Evolutionary conservation across 768 basidiomycete species (phyloP).

Genomic region (Tephrocybe sp.): DNA sequence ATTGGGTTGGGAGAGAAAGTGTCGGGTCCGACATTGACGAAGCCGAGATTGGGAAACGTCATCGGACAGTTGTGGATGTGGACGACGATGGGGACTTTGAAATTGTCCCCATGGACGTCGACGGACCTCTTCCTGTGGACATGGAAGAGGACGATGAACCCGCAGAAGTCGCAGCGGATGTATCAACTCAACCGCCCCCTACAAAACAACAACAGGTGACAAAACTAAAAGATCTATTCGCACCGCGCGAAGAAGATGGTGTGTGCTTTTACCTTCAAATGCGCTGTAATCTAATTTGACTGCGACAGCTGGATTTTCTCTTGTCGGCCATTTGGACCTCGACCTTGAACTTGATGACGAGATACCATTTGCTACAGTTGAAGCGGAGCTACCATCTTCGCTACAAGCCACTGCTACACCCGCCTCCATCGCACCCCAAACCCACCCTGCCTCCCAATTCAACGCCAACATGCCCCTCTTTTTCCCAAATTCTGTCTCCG

Average conservation of each 20-base stretch:
- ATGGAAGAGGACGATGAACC: slow-evolving; percentile 5
- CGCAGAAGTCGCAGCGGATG: neutral
- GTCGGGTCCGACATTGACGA: slow-evolving; percentile 55
- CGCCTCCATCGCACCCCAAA: slow-evolving; percentile 18
- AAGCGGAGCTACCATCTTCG: neutral
- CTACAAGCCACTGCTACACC: slow-evolving; percentile 14
- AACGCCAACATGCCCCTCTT: slow-evolving; percentile 58
- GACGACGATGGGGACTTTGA: slow-evolving; percentile 24
- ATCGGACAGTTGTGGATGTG: slow-evolving; percentile 21
- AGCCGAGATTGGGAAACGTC: slow-evolving; percentile 9
- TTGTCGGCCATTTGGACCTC: slow-evolving; percentile 72
- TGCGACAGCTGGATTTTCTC: slow-evolving; percentile 59
- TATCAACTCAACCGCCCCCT: slow-evolving; percentile 1
- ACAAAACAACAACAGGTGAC: slow-evolving; percentile 14
- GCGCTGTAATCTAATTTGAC: neutral
- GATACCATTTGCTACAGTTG: slow-evolving; percentile 18
- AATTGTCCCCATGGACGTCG: slow-evolving; percentile 12
- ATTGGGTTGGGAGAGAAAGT: slow-evolving; percentile 63
- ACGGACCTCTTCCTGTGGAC: slow-evolving; percentile 5
- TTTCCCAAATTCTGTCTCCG: slow-evolving; percentile 48
- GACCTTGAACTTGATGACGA: slow-evolving; percentile 32
- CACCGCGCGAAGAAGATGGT: slow-evolving; percentile 67
- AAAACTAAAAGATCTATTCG: slow-evolving; percentile 72
- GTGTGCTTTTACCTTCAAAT: slow-evolving; percentile 12
- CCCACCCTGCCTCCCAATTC: slow-evolving; percentile 29